Conservation (phyloP, 2,329 filamentous ascomycete species). For the Orbilia javanica region DNA sequence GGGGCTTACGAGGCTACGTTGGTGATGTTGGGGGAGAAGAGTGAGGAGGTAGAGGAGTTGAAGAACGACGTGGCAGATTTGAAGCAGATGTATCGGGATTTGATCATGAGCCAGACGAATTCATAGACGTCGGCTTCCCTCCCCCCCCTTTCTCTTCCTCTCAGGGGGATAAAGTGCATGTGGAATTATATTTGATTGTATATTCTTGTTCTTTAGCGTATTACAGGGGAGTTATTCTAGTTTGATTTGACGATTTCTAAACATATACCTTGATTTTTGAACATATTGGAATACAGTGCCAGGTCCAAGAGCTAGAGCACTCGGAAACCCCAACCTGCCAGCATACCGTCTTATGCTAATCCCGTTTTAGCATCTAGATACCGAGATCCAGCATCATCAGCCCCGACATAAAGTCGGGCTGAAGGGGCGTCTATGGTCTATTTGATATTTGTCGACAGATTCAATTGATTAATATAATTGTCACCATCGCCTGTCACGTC, state of each 20-base stretch:
- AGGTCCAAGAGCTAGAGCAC: too few relatives aligned
- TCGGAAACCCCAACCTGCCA: too few relatives aligned
- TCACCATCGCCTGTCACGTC: neutral
- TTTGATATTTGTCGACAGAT: neutral
- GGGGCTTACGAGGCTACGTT: constrained; percentile 88
- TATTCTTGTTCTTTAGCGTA: neutral
- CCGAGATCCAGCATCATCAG: neutral
- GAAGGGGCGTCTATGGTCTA: neutral
- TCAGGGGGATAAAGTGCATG: neutral
- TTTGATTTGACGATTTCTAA: neutral
- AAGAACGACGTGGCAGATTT: constrained; percentile 89
- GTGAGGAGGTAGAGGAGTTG: constrained; percentile 91
- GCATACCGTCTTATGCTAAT: too few relatives aligned
- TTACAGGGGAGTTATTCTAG: neutral
- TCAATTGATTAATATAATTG: too few relatives aligned
- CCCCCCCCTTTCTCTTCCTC: too few relatives aligned
- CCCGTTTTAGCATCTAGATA: too few relatives aligned
- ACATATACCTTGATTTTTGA: neutral
- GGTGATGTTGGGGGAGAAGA: constrained; percentile 96
- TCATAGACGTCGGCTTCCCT: constrained; percentile 63
- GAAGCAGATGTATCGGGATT: constrained; percentile 94
- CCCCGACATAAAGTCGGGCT: neutral
- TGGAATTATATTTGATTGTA: neutral
- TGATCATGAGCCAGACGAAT: constrained; percentile 86
- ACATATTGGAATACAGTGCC: neutral